Base-by-base conservation (phyloP, 176 grass and related monocot genomes). In the Guadua angustifolia region DNA sequence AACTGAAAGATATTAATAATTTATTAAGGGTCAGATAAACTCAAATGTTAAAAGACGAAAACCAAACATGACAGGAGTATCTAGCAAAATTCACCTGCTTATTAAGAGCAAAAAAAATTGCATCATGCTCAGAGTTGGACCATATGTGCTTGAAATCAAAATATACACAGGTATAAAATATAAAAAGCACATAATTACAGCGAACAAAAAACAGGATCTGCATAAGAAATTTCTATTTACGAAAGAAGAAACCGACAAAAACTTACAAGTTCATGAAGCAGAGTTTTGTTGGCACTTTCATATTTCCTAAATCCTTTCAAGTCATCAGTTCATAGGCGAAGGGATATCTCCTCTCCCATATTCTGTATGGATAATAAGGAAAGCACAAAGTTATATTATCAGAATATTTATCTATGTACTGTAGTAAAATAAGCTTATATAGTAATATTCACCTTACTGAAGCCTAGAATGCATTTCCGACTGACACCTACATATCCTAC, bases 241-340 rank as follows among this genome's bases (percentile, higher is more conserved):
- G 44, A 73, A 84, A 82, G 38, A 45, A n/a, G 49, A 69, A 99
- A 29, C 29, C 29, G 29, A 29, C 29, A 29, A 29, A 29, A 29
- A 29, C 29, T 29, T 29, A 29, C 29, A 29, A 29, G 87, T 94
- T 99, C 96, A 90, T 99, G 96, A 59, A 99, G 79, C 73, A 99
- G 82, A 49, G 96, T 99, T 86, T 92, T 92, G 85, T 99, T 99
- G 51, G 95, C 94, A 77, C 87, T 91, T 90, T 91, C 91, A 16
- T 95, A 99, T 82, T 99, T 99, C 74, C 96, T 90, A 83, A 99
- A 99, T 83, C 96, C 96, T 91, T 94, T 92, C 60, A 99, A 87
- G 65, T 99, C 91, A 71, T 99, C 96, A 44, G 96, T 99, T 80
- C 96, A 84, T 73, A 99, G 66, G 17, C 96, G 89, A 75, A 95